phyloP scores from a whole-genome alignment of 2,329 filamentous ascomycete species.

The Penicillium rolfsii region DNA sequence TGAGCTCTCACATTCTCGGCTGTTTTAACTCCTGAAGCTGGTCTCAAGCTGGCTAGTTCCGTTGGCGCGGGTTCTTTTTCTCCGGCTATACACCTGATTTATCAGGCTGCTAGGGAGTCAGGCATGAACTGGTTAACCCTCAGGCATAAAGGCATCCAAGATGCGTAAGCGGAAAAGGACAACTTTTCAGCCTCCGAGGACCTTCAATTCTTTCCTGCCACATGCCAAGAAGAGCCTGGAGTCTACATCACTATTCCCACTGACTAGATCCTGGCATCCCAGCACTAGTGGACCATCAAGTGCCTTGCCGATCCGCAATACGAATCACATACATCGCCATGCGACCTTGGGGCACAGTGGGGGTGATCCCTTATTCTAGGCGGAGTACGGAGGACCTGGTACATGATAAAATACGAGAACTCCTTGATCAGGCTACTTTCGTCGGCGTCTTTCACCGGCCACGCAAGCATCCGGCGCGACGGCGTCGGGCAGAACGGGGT shows the following conservation, averaged over 20 bases:
- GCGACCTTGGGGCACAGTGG: not conserved
- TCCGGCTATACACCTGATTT: not conserved
- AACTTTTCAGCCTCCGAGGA: conserved; percentile 1
- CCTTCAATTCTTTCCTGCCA: not conserved
- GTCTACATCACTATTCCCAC: not conserved
- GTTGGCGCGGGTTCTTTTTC: not conserved
- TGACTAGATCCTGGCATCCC: not conserved
- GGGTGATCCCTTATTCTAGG: not conserved
- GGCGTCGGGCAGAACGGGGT: conserved; percentile 24
- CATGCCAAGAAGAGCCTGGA: not conserved
- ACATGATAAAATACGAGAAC: not conserved
- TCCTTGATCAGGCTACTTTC: not conserved
- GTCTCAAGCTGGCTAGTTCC: not conserved
- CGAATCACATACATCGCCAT: not conserved
- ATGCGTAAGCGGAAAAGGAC: conserved; percentile 9
- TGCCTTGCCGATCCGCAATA: not conserved
- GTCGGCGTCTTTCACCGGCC: conserved; percentile 8
- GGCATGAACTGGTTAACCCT: not conserved
- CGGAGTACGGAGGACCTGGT: not conserved
- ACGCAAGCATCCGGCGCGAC: conserved; percentile 23
- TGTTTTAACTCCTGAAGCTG: not conserved
- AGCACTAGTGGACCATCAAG: not conserved
- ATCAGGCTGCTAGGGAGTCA: not conserved
- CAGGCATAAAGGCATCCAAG: not conserved
- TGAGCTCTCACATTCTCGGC: not conserved